These are phyloP conservation scores for Coprinellus micaceus DNA, from an alignment of 768 basidiomycete species.

Conservation along the genomic window DNA sequence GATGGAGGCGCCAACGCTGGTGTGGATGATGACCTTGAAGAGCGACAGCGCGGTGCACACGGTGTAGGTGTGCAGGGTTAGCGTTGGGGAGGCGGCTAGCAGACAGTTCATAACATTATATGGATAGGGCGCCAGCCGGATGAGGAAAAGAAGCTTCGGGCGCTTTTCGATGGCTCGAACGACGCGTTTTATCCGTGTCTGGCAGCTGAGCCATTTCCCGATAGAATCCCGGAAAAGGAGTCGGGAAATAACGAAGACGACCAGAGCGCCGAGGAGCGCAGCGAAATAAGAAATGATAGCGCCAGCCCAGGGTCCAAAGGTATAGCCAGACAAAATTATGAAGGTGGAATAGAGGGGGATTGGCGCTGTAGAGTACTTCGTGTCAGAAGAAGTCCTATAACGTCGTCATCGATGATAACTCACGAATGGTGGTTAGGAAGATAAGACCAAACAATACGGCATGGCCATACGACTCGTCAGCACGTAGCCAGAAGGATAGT, in stretches of 20 bases:
- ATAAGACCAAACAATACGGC: slow-evolving; percentile 78
- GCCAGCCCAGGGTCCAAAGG: slow-evolving; percentile 80
- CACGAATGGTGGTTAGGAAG: slow-evolving; percentile 85
- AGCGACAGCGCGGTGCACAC: slow-evolving; percentile 78
- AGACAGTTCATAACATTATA: slow-evolving; percentile 96
- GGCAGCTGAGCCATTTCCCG: slow-evolving; percentile 65
- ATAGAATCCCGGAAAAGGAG: slow-evolving; percentile 69
- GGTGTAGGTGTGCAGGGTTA: slow-evolving; percentile 76
- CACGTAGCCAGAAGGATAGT: slow-evolving; percentile 73
- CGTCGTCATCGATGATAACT: slow-evolving; percentile 29
- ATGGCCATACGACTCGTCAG: slow-evolving; percentile 70
- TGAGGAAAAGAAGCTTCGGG: slow-evolving; percentile 84
- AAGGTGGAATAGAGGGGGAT: slow-evolving; percentile 90
- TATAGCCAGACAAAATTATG: slow-evolving; percentile 89
- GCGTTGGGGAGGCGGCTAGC: slow-evolving; percentile 79
- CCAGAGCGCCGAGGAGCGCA: slow-evolving; percentile 78
- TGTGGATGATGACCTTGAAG: slow-evolving; percentile 89
- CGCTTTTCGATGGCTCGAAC: slow-evolving; percentile 85
- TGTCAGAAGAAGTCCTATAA: neutral
- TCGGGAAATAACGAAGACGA: slow-evolving; percentile 80
- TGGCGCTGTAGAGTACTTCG: slow-evolving; percentile 54
- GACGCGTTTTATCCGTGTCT: slow-evolving; percentile 71
- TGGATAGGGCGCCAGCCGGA: slow-evolving; percentile 88
- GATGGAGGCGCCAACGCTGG: slow-evolving; percentile 80
- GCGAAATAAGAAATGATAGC: slow-evolving; percentile 85